Evolutionary conservation across 257 asterid genomes (phyloP).

Genomic region (Gentiana dahurica): DNA sequence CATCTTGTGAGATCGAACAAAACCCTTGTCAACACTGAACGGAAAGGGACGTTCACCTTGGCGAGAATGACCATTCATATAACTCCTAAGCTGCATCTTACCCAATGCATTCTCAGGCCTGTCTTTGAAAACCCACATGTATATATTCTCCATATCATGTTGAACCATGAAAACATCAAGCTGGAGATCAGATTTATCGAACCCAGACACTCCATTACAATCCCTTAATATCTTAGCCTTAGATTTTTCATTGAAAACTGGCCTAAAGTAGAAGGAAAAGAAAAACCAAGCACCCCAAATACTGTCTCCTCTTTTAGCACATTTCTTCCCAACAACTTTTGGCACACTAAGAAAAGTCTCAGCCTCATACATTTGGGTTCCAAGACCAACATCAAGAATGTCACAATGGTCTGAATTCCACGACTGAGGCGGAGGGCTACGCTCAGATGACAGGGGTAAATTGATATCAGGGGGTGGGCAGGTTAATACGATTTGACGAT

Average conservation of each 20-base stretch:
- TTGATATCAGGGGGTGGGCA: conserved; percentile 95
- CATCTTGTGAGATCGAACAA: conserved; percentile 89
- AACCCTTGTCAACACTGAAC: conserved; percentile 73
- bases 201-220: conserved; percentile 71
- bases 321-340: conserved; percentile 50
- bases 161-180: conserved; percentile 89
- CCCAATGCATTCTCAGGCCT: conserved; percentile 87
- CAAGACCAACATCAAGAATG: conserved; percentile 78
- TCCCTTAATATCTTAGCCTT: conserved; percentile 64
- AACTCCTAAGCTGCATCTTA: conserved; percentile 94
- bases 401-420: conserved; percentile 70
- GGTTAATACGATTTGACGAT: conserved; percentile 44
- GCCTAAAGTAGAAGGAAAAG: conserved; percentile 88
- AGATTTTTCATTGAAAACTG: conserved; percentile 71
- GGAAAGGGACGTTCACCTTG: conserved; percentile 91
- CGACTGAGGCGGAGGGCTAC: conserved; percentile 62
- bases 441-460: conserved; percentile 65
- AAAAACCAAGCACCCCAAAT: conserved; percentile 99
- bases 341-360: conserved; percentile 49
- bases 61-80: conserved; percentile 94
- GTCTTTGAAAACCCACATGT: conserved; percentile 96
- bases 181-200: conserved; percentile 73
- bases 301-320: conserved; percentile 69
- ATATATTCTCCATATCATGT: conserved; percentile 97
- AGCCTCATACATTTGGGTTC: conserved; percentile 54